Evolutionary conservation across 768 basidiomycete genomes (phyloP), one percentile per base, ranked within the genome.

Genomic region (Polyporus arcularius): DNA sequence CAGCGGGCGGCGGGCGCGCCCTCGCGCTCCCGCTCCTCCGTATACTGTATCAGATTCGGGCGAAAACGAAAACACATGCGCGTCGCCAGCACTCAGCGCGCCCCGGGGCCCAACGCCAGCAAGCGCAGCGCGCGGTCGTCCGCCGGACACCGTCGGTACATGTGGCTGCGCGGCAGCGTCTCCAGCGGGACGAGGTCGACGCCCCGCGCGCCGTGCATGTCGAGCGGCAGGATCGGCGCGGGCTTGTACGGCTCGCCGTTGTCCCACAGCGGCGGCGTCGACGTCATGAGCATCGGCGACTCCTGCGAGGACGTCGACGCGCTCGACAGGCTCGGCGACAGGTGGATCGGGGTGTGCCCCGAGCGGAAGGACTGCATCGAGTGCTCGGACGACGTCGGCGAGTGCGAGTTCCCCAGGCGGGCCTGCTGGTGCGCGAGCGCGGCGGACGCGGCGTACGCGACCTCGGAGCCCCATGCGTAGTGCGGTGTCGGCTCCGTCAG

Each of bases 91-190:
- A 8, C 28, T 61, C 60, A 67, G 31, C 60, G 66, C 58, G 61
- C 61, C 50, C 63, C 63, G 4, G 62, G 58, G 15, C 73, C 71
- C 31, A 57, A 55, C 16, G 61, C 62, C 47, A 86, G 74, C 54
- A 81, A 70, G 41, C 87, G 78, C 66, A 90, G 69, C 41, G 82
- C 80, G 60, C 78, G 79, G 65, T 90, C 89, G 70, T 90, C 89
- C 31, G 78, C 66, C 28, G 84, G 85, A 57, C 86, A 79, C 58
- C 89, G 80, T 51, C 80, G 77, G 57, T 86, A 89, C 7, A 83
- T 80, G 64, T 84, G 83, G 45, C 70, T 74, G 21, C 85, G 80
- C 47, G 77, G 79, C 57, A 88, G 74, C 18, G 81, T 74, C 55
- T 81, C 75, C 51, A 90, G 76, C 14, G 88, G 87, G 7, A 83